These are phyloP conservation scores for Rhynchospora breviuscula DNA, from an alignment of 176 grass and related monocot species.

Conservation along the genomic window DNA sequence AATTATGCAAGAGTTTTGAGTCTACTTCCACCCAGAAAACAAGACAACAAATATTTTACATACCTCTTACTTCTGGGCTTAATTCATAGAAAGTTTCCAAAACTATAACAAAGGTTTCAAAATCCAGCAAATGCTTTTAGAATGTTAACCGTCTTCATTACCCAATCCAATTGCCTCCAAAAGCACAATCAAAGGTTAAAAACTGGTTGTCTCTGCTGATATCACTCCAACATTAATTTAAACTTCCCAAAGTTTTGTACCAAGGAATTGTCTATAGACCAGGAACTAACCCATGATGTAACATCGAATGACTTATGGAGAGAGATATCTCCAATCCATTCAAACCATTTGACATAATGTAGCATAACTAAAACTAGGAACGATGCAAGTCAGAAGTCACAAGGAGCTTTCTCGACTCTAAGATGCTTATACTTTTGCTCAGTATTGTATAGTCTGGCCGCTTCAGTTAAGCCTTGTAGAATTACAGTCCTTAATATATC, in stretches of 20 bases:
- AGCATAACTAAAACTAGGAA: not conserved
- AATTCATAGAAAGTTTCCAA: not conserved
- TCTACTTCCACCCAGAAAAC: not conserved
- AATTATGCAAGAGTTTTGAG: not conserved
- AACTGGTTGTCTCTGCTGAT: not conserved
- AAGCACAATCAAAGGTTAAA: not conserved
- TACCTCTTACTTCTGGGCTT: not conserved
- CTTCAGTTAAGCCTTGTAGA: slow-evolving; percentile 50
- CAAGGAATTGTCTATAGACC: not conserved
- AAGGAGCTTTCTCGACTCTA: slow-evolving; percentile 36
- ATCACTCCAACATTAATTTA: not conserved
- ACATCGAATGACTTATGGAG: not conserved
- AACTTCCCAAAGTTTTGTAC: not conserved
- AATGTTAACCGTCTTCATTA: not conserved
- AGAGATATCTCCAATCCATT: not conserved
- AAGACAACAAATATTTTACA: too few relatives aligned
- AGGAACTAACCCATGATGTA: not conserved
- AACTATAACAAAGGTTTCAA: not conserved
- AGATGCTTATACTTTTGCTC: slow-evolving; percentile 90
- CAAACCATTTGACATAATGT: not conserved
- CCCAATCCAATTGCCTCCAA: not conserved
- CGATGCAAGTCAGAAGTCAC: slow-evolving; percentile 8
- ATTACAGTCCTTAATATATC: slow-evolving; percentile 63
- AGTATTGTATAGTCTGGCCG: slow-evolving; percentile 42
- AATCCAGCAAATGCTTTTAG: not conserved